Base-by-base conservation (phyloP, 106 monocot genomes). In the Dendrobium chrysotoxum region DNA sequence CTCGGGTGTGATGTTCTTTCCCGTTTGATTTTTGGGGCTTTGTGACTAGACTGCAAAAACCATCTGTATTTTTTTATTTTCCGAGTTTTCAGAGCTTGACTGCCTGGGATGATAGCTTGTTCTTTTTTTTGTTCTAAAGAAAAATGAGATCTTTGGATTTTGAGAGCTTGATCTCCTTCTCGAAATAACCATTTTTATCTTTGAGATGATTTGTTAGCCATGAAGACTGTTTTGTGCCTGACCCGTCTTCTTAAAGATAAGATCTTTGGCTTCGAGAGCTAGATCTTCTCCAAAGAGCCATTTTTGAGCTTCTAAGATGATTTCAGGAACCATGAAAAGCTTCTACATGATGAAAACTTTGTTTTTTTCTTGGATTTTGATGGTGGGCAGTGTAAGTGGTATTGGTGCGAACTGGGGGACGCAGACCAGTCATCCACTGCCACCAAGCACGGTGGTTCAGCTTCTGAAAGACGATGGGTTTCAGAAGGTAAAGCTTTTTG, bases 401-500 rank as follows among this genome's bases (percentile, higher is more conserved):
- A 91, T 96, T 40, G 96, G 96, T 2, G 96, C 91, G 17, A 96
- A 96, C 80, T 96, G 96, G 96, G 96, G 96, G 9, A 93, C 91
- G 17, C 96, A 93, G 80, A 82, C 90, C 25, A 93, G 93, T 83
- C 93, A 96, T 80, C 96, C 93, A 0, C 84, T 96, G 20, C 66
- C 91, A 16, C 87, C 96, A 3, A 75, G 61, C 53, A 80, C 81
- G 9, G 96, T 96, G 84, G 96, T 92, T 12, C 83, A 82, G 85
- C 79, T 96, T 88, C 90, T 96, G 31, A 96, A 79, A 77, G 96
- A 93, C 28, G 91, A 90, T 31, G 96, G 96, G 68, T 81, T 96
- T 78, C 85, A 88, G 46, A 93, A 93, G 84, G 91, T 93, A 76
- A 96, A 96, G 88, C 82, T 96, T 23, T 96, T 96, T 77, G 96